phyloP scores from a whole-genome alignment of 139 green algal genomes.

The Asterochloris sp. region DNA sequence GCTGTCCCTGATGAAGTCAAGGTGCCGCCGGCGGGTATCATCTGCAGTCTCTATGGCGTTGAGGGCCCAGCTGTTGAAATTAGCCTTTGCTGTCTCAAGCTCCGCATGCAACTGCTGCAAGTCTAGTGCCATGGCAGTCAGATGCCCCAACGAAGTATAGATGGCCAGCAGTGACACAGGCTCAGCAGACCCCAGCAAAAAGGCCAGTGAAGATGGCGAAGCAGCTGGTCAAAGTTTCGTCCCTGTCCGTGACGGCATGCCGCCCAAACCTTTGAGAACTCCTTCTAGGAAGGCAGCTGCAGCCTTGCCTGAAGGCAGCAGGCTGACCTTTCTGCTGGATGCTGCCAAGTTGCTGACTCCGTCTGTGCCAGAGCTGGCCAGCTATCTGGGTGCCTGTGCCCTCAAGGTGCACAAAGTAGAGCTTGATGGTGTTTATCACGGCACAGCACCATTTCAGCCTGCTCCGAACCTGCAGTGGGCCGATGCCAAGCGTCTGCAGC shows the following conservation, averaged over 20 bases:
- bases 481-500: background rate
- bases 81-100: background rate
- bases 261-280: constrained; percentile 5
- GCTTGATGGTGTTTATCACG: background rate
- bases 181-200: background rate
- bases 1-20: background rate
- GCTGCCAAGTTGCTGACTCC: background rate
- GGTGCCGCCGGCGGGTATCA: background rate
- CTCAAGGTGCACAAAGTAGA: background rate
- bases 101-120: background rate
- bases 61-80: constrained; percentile 4
- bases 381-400: background rate
- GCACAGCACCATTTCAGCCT: background rate
- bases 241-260: background rate
- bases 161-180: background rate
- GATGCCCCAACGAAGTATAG: background rate
- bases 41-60: background rate
- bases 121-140: background rate
- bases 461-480: constrained; percentile 1
- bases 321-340: background rate
- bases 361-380: background rate
- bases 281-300: background rate
- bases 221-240: background rate
- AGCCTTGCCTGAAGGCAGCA: constrained; percentile 8
- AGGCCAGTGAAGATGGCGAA: background rate